Evolutionary conservation across 306 rosid species (phyloP), one percentile per base, ranked within the genome.

Genomic region (Quercus alba): DNA sequence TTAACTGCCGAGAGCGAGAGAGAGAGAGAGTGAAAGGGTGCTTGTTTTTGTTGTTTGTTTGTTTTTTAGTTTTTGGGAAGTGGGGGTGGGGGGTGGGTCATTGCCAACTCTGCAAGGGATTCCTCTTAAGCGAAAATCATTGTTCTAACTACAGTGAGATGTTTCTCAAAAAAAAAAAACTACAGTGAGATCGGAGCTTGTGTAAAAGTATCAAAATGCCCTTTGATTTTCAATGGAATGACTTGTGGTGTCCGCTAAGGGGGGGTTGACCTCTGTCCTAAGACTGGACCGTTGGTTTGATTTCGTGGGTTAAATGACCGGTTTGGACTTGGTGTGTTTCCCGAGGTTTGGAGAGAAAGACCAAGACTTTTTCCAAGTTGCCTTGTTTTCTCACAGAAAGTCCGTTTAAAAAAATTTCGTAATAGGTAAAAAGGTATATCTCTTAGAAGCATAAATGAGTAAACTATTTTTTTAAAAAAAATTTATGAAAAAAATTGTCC

Each of bases 51-150:
- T 26, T 28, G 6, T 63, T 58, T 21, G 54, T 49, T 21, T 59
- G 26, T 3, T 59, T 21, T 8, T 23, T 12, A 13, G 73, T 26
- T 58, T 33, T 58, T 26, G 25, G 25, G 56, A 3, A 19, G 38
- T 56, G 41, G 55, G 2, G 75, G 81, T 38, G 46, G 46, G 46
- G 46, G 46, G 46, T 41, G 46, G 46, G 87, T 81, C 96, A 85
- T 89, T 91, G 96, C 97, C 97, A 91, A 91, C 94, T 84, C 91
- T 83, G 90, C 92, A 93, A 93, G 97, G 94, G 94, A 93, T 91
- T 93, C 94, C 85, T 77, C 94, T 84, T 77, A 51, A 75, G 77
- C 70, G 83, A 73, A 88, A 85, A 85, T 85, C 88, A 77, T 80
- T 80, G 84, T 80, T 31, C 46, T 3, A 7, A 13, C n/a, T 33